Evolutionary conservation across 495 filamentous ascomycete genomes (phyloP), one percentile per base, ranked within the genome.

Genomic region (Evernia prunastri): DNA sequence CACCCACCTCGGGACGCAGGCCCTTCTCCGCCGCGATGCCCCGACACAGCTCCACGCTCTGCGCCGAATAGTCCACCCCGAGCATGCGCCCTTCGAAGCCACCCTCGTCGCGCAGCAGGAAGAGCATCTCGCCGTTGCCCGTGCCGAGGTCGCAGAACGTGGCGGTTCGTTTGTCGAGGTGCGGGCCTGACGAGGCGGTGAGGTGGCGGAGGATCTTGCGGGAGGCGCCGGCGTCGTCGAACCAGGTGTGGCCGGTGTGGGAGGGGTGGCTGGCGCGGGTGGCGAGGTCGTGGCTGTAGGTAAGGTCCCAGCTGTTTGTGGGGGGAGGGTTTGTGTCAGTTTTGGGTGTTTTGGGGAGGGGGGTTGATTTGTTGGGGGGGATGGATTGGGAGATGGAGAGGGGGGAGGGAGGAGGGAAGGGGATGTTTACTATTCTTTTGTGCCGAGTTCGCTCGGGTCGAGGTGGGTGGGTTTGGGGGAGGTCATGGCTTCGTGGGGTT

Each of bases 121-220:
- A 92, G 4, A 97, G 78, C 70, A 97, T 82, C 69, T 91, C 88
- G 2, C 94, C 94, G 76, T 97, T 98, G 0, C 94, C 94, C 0
- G 91, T 96, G 1, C 94, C 94, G 0, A 97, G 77, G 66, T 88
- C 86, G 0, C 97, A 80, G 58, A 96, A 84, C 4, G 67, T 76
- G 37, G 29, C 72, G 53, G 45, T 70, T 72, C 39, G 72, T 72
- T 18, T 10, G 27, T 35, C 33, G 42, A 59, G 62, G 12, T 12
- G 7, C 2, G 51, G 78, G 70, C 11, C 77, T 74, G 59, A 81
- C 77, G 3, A 71, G 39, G 69, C 66, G 23, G 74, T 76, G 25
- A 83, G 67, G 67, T 79, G 81, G 29, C 63, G 61, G 23, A 82
- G 72, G 56, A 81, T 76, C 61, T 81, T 81, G n/a, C 75, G 68